phyloP scores from a whole-genome alignment of 2,329 filamentous ascomycete genomes.

The Cladorrhinum sp. region DNA sequence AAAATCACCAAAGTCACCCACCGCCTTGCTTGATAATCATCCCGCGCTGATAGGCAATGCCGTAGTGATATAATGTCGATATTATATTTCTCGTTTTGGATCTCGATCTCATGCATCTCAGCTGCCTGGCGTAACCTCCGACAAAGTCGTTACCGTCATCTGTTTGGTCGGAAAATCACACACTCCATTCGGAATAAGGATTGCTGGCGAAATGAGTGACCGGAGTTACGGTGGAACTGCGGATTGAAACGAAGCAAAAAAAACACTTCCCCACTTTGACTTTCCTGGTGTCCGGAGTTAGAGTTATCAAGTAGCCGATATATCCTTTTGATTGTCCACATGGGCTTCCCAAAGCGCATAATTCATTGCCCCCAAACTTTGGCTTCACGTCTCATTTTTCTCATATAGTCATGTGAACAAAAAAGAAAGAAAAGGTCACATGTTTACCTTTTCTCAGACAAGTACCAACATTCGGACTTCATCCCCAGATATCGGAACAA shows the following conservation, averaged over 20 bases:
- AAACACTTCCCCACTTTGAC: neutral
- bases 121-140: neutral
- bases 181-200: too few species aligned
- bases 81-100: neutral
- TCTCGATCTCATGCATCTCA: neutral
- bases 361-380: too few species aligned
- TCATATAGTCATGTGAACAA: too few species aligned
- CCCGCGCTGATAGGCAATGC: neutral
- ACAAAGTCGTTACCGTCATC: neutral
- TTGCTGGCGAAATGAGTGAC: neutral
- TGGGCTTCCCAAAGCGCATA: too few species aligned
- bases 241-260: too few species aligned
- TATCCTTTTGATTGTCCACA: too few species aligned
- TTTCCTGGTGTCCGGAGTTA: slow-evolving; percentile 1
- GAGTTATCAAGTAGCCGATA: neutral
- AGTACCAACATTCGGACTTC: neutral
- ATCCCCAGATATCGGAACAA: neutral
- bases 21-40: neutral
- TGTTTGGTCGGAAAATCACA: neutral
- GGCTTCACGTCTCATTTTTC: too few species aligned
- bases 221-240: neutral
- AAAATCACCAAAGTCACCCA: neutral
- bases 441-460: too few species aligned
- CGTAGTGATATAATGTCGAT: neutral
- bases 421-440: too few species aligned